Evolutionary conservation across 2,329 filamentous ascomycete genomes (phyloP).

Genomic region (Pestalotiopsis fici): DNA sequence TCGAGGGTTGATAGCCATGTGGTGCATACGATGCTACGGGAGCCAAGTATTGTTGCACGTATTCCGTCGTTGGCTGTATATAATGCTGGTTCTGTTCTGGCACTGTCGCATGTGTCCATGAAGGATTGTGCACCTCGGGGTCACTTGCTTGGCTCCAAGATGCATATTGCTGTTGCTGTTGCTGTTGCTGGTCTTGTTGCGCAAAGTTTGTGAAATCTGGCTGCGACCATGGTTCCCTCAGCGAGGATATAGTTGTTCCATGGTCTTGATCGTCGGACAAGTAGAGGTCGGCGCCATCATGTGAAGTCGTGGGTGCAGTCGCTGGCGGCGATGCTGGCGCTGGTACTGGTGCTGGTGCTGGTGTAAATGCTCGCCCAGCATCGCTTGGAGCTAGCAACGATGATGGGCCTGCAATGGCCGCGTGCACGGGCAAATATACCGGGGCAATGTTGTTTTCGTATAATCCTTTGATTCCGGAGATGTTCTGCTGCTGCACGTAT

Average conservation of each 20-base stretch:
- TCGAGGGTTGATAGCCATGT: background rate
- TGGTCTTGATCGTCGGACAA: background rate
- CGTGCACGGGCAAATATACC: constrained; percentile 15
- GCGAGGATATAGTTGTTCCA: background rate
- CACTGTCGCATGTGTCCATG: background rate
- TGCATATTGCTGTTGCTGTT: background rate
- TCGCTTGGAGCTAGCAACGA: background rate
- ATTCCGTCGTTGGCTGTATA: background rate
- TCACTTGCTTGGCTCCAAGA: background rate
- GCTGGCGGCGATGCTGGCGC: background rate
- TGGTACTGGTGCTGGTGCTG: background rate
- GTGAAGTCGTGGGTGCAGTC: background rate
- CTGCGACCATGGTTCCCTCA: background rate
- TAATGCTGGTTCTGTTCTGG: background rate
- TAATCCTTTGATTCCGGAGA: constrained; percentile 8
- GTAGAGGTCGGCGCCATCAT: background rate
- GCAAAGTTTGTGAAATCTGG: background rate
- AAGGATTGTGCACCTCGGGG: background rate
- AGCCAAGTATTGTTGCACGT: background rate
- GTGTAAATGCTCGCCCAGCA: background rate
- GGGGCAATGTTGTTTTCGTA: constrained; percentile 6
- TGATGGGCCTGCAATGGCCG: constrained; percentile 14
- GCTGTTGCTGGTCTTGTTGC: background rate
- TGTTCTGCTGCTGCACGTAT: constrained; percentile 2
- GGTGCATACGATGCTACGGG: background rate